Percentiles rank a stretch among this genome's conserved stretches.
These are phyloP conservation scores for Gossypium bickii DNA, from an alignment of 345 rosid genomes.

Conservation along the genomic window DNA sequence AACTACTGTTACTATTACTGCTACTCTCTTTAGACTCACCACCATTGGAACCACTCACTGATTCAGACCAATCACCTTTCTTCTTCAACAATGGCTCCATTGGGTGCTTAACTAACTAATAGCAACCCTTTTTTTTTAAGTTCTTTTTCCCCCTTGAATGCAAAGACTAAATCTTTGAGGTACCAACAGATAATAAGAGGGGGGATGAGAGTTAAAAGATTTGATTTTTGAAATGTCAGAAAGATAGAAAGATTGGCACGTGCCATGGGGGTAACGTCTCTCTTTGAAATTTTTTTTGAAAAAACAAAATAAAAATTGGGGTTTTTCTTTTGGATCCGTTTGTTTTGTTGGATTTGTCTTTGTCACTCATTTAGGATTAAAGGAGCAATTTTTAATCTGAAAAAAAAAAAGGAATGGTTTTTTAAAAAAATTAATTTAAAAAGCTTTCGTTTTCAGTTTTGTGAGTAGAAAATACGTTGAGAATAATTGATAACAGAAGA, in stretches of 20 bases:
- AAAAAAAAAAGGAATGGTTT: too few species aligned
- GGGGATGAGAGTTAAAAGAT: slow-evolving; percentile 26
- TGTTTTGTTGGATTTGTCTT: background rate
- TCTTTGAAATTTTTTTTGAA: background rate
- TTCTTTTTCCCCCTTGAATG: too few species aligned
- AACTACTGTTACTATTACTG: slow-evolving; percentile 37
- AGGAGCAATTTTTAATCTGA: background rate
- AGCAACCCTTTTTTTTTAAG: background rate
- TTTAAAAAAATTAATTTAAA: background rate
- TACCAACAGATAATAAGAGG: background rate
- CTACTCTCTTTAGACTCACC: slow-evolving; percentile 54
- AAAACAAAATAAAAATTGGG: slow-evolving; percentile 29
- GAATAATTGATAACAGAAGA: slow-evolving; percentile 34
- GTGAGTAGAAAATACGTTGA: slow-evolving; percentile 35
- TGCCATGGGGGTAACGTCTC: slow-evolving; percentile 25
- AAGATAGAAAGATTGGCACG: background rate
- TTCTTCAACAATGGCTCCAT: slow-evolving; percentile 62
- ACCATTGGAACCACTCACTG: slow-evolving; percentile 27
- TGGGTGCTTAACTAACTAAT: background rate
- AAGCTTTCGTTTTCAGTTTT: slow-evolving; percentile 19
- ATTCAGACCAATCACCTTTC: slow-evolving; percentile 31
- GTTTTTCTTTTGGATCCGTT: slow-evolving; percentile 32
- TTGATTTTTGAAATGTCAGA: slow-evolving; percentile 6
- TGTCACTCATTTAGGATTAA: background rate
- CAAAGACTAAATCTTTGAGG: background rate